A percentile compares a stretch with the other conserved stretches of the same genome.
Conservation (phyloP, 1,139 yeast species). For the Sugiyamaella paludigena region DNA sequence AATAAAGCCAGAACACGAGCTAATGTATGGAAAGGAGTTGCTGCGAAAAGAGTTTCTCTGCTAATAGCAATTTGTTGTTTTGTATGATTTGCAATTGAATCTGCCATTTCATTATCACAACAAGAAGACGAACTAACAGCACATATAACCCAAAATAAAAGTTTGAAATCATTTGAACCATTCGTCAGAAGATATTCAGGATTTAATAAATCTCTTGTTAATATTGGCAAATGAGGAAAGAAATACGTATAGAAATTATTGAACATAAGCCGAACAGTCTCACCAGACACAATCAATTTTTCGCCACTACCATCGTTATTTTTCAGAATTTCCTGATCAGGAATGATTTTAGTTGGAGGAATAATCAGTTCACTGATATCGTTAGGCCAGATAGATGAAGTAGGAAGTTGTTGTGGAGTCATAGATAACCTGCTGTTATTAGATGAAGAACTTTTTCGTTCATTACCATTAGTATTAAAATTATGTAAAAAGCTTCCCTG, state of each 20-base stretch:
- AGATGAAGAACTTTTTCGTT: too few species aligned
- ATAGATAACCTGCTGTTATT: not conserved
- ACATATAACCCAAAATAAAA: slow-evolving; percentile 26
- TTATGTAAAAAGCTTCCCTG: not conserved
- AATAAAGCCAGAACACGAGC: slow-evolving; percentile 16
- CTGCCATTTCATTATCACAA: slow-evolving; percentile 16
- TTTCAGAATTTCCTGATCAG: not conserved
- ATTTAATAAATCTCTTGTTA: slow-evolving; percentile 18
- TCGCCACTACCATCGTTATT: slow-evolving; percentile 2
- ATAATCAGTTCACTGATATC: slow-evolving; percentile 2
- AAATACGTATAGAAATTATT: slow-evolving; percentile 15
- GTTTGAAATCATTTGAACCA: slow-evolving; percentile 3
- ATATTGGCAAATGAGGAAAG: slow-evolving; percentile 22
- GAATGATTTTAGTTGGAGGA: not conserved
- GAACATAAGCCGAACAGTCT: slow-evolving; percentile 14
- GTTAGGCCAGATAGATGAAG: slow-evolving; percentile 5
- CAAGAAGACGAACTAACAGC: slow-evolving; percentile 18
- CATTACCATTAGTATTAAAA: too few species aligned
- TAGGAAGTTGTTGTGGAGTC: not conserved
- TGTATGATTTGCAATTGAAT: slow-evolving; percentile 12
- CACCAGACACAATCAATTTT: slow-evolving; percentile 14
- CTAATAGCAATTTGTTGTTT: slow-evolving; percentile 9
- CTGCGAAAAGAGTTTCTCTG: slow-evolving; percentile 9
- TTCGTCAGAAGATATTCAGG: slow-evolving; percentile 16
- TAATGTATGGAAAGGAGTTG: slow-evolving; percentile 16